Conservation (phyloP, 352 stramenopile genomes). For the Pythium periplocum region DNA sequence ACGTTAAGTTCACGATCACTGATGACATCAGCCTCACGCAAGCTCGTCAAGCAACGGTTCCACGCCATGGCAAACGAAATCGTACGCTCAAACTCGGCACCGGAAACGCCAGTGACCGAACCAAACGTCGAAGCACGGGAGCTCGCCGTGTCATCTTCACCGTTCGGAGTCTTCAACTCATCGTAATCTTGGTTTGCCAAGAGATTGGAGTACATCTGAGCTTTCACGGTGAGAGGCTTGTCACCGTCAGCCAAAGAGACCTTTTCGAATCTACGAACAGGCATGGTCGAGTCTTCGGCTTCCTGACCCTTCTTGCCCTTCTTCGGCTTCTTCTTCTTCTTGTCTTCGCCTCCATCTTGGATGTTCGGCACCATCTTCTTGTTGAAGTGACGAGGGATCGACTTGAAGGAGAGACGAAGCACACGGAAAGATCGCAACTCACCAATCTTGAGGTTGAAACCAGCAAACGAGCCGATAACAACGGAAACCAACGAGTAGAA, state of each 20-base stretch:
- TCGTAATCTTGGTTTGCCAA: slow-evolving; percentile 64
- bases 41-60: slow-evolving; percentile 71
- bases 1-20: slow-evolving; percentile 83
- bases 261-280: slow-evolving; percentile 71
- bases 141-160: slow-evolving; percentile 48
- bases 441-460: slow-evolving; percentile 83
- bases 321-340: slow-evolving; percentile 73
- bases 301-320: slow-evolving; percentile 43
- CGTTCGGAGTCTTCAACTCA: slow-evolving; percentile 55
- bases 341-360: slow-evolving; percentile 54
- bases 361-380: slow-evolving; percentile 87
- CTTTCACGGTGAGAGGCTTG: slow-evolving; percentile 77
- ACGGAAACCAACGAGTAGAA: slow-evolving; percentile 82
- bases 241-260: slow-evolving; percentile 81
- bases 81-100: slow-evolving; percentile 77
- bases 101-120: slow-evolving; percentile 71
- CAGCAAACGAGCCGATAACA: slow-evolving; percentile 71
- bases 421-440: slow-evolving; percentile 82
- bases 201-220: slow-evolving; percentile 77
- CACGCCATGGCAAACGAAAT: slow-evolving; percentile 86
- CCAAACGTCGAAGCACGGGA: slow-evolving; percentile 55
- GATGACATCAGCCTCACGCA: slow-evolving; percentile 81
- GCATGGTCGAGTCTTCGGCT: slow-evolving; percentile 55
- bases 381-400: slow-evolving; percentile 83
- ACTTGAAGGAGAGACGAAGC: slow-evolving; percentile 80